phyloP scores from a whole-genome alignment of 2,329 filamentous ascomycete genomes.

The Fusarium veterinarium region DNA sequence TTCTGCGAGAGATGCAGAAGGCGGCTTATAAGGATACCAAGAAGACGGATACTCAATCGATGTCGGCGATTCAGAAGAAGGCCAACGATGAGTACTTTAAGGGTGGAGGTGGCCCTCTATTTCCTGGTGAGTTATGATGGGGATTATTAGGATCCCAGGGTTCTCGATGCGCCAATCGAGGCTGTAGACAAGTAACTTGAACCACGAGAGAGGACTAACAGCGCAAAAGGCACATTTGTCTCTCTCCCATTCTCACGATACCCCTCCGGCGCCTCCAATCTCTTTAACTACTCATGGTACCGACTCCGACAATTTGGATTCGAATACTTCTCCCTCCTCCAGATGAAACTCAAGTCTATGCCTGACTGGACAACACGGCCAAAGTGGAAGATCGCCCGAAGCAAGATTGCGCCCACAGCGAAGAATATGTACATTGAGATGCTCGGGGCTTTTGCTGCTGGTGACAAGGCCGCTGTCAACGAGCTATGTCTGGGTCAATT shows the following conservation, averaged over 20 bases:
- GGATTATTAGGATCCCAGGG: not conserved
- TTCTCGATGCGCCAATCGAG: slow-evolving; percentile 4
- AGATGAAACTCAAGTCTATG: slow-evolving; percentile 60
- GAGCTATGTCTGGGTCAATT: slow-evolving; percentile 66
- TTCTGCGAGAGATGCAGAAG: slow-evolving; percentile 47
- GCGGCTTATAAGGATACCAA: slow-evolving; percentile 35
- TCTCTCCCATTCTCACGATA: slow-evolving; percentile 54
- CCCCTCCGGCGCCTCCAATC: slow-evolving; percentile 43
- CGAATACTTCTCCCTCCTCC: slow-evolving; percentile 51
- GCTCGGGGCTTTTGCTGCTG: slow-evolving; percentile 70
- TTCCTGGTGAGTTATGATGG: slow-evolving; percentile 46
- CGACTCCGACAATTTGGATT: slow-evolving; percentile 51
- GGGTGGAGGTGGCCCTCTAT: slow-evolving; percentile 49
- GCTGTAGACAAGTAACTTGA: not conserved
- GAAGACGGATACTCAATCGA: slow-evolving; percentile 45
- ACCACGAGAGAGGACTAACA: not conserved
- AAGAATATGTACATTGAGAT: slow-evolving; percentile 70
- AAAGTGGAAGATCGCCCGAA: slow-evolving; percentile 56
- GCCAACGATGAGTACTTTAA: slow-evolving; percentile 51
- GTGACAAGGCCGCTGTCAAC: slow-evolving; percentile 63
- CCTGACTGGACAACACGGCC: slow-evolving; percentile 55
- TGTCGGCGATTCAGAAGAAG: slow-evolving; percentile 47
- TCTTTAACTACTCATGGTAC: slow-evolving; percentile 53
- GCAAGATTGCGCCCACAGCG: slow-evolving; percentile 62
- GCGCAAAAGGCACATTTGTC: slow-evolving; percentile 59